Evolutionary conservation across 2,329 filamentous ascomycete genomes (phyloP).

Genomic region (Phialocephala sp.): DNA sequence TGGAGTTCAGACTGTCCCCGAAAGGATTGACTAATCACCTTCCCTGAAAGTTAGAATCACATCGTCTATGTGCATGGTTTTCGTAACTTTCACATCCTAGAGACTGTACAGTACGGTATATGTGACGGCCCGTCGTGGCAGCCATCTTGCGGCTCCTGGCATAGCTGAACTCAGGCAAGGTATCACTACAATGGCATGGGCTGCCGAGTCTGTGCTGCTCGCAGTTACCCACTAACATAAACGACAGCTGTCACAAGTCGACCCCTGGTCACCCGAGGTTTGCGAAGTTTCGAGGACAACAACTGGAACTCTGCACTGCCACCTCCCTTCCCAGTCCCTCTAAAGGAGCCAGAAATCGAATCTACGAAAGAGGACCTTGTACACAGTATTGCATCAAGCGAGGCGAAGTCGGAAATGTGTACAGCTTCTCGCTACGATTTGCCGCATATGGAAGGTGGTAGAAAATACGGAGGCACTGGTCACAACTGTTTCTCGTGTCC

Average conservation of each 20-base stretch:
- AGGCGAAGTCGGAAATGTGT: neutral
- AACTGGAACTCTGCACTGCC: slow-evolving; percentile 17
- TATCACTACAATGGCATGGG: slow-evolving; percentile 12
- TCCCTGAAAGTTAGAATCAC: neutral
- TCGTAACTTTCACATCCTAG: neutral
- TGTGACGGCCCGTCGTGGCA: slow-evolving; percentile 13
- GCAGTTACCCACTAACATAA: slow-evolving; percentile 6
- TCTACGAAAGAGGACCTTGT: neutral
- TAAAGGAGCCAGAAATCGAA: neutral
- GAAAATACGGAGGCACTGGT: too few relatives aligned
- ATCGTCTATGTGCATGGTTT: neutral
- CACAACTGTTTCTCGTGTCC: too few relatives aligned
- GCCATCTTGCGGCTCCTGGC: slow-evolving; percentile 2
- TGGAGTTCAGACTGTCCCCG: slow-evolving; percentile 2
- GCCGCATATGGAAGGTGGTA: neutral
- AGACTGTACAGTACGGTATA: neutral
- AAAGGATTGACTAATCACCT: too few relatives aligned
- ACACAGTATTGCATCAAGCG: neutral
- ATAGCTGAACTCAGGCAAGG: slow-evolving; percentile 10
- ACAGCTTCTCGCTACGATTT: neutral
- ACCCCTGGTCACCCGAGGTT: slow-evolving; percentile 26
- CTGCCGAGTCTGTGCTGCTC: neutral
- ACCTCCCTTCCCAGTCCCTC: slow-evolving; percentile 12
- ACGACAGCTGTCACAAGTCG: slow-evolving; percentile 30
- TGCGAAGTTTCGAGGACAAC: slow-evolving; percentile 28